phyloP scores from a whole-genome alignment of 2,329 filamentous ascomycete genomes.

The Paraphaeosphaeria sporulosa region DNA sequence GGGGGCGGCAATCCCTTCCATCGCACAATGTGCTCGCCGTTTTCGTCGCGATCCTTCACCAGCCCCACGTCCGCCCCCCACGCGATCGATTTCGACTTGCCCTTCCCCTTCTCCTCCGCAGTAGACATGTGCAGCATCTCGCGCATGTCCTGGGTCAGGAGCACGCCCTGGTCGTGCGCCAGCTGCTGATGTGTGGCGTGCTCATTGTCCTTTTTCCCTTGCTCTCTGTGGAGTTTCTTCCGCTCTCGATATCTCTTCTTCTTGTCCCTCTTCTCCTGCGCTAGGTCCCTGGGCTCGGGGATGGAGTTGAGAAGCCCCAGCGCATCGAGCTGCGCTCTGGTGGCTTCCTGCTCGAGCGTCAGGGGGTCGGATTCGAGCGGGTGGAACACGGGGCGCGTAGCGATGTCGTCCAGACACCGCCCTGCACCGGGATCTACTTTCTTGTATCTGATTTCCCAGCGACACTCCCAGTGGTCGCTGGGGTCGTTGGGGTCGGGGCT shows the following conservation, averaged over 20 bases:
- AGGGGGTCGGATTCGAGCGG: not conserved
- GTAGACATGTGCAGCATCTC: not conserved
- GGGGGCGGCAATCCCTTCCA: no score
- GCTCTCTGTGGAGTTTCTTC: not conserved
- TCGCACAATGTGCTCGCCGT: no score
- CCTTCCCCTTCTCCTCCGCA: not conserved
- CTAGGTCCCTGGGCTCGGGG: no score
- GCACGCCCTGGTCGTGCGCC: not conserved
- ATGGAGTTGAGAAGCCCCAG: not conserved
- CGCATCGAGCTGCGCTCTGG: not conserved
- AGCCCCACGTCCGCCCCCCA: not conserved
- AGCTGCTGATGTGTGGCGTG: not conserved
- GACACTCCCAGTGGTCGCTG: not conserved
- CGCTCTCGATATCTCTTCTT: not conserved
- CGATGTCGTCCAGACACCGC: not conserved
- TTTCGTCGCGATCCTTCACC: not conserved
- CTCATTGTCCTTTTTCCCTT: not conserved
- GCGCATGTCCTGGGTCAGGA: not conserved
- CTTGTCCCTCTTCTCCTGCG: not conserved
- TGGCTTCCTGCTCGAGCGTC: not conserved
- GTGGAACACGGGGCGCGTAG: not conserved
- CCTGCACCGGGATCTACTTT: conserved; percentile 2
- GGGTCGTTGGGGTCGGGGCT: not conserved
- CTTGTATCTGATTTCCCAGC: conserved; percentile 16
- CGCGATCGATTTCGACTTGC: not conserved